A percentile compares a stretch with the other conserved stretches of the same genome.
Conservation (phyloP, 768 basidiomycete genomes). For the Leucosporidium creatinivorum region DNA sequence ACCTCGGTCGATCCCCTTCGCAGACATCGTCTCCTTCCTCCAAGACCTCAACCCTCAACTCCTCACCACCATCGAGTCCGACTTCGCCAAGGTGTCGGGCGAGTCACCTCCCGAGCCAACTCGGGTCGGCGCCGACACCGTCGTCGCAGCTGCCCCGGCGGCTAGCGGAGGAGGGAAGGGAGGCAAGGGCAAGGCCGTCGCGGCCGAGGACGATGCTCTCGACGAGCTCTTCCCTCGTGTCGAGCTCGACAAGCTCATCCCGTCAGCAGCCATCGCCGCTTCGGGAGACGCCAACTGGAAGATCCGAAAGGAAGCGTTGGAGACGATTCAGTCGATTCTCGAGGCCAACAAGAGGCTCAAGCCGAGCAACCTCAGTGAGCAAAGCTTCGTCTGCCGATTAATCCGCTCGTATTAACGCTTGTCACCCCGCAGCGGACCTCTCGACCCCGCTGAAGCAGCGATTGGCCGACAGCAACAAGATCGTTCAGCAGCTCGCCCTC, state of each 20-base stretch:
- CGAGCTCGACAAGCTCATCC: conserved; percentile 77
- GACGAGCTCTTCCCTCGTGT: conserved; percentile 94
- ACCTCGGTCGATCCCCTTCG: not conserved
- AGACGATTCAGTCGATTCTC: conserved; percentile 68
- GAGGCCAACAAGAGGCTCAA: conserved; percentile 91
- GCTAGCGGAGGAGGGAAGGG: conserved; percentile 29
- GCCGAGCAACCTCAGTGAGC: conserved; percentile 66
- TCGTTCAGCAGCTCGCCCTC: conserved; percentile 80
- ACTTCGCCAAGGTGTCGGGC: conserved; percentile 88
- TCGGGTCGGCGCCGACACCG: conserved; percentile 68
- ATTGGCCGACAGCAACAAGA: conserved; percentile 85
- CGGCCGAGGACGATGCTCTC: conserved; percentile 56
- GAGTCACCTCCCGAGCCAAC: conserved; percentile 67
- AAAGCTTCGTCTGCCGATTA: not conserved
- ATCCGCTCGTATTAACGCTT: not conserved
- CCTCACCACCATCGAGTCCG: conserved; percentile 74
- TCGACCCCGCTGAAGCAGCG: conserved; percentile 78
- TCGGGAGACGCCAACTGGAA: conserved; percentile 95
- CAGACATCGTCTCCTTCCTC: conserved; percentile 84
- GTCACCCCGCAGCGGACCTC: conserved; percentile 63
- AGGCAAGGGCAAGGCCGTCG: conserved; percentile 28
- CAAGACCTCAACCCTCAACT: conserved; percentile 93
- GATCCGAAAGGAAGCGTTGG: conserved; percentile 88
- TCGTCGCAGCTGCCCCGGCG: conserved; percentile 47
- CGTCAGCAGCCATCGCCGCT: conserved; percentile 71